Evolutionary conservation across 306 rosid genomes (phyloP).

Genomic region (Pyrus communis): DNA sequence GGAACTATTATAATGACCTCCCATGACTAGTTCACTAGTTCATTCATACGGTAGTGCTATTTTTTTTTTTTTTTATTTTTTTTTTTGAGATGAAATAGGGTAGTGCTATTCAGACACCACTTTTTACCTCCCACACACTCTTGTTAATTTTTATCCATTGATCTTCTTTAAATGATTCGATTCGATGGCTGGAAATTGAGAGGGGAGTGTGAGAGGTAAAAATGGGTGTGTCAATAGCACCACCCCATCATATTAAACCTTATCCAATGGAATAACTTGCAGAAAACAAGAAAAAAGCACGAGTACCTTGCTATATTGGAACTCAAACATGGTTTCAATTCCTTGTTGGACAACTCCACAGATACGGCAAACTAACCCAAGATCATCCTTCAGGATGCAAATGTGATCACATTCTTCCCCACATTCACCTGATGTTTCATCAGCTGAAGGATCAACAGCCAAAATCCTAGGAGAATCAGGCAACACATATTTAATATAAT

Average conservation of each 20-base stretch:
- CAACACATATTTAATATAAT: not conserved
- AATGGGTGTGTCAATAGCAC: too few species aligned
- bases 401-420: constrained; percentile 67
- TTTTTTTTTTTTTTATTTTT: too few species aligned
- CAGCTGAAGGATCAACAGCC: constrained; percentile 30
- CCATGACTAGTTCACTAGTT: not conserved
- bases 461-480: constrained; percentile 37
- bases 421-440: constrained; percentile 26
- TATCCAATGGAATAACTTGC: not conserved
- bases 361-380: constrained; percentile 77
- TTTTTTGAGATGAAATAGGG: too few species aligned
- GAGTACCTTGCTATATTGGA: constrained; percentile 50
- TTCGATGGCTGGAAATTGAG: too few species aligned
- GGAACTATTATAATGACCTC: not conserved
- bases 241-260: not conserved
- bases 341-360: constrained; percentile 66
- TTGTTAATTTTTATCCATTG: too few species aligned
- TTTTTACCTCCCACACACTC: too few species aligned
- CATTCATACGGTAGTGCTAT: not conserved
- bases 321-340: constrained; percentile 82
- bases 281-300: not conserved
- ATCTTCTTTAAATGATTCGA: too few species aligned
- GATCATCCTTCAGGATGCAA: constrained; percentile 72
- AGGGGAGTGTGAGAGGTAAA: too few species aligned
- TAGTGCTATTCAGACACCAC: too few species aligned